These are phyloP conservation scores for Rhynchospora breviuscula DNA, from an alignment of 176 grass and related monocot species.

Conservation along the genomic window DNA sequence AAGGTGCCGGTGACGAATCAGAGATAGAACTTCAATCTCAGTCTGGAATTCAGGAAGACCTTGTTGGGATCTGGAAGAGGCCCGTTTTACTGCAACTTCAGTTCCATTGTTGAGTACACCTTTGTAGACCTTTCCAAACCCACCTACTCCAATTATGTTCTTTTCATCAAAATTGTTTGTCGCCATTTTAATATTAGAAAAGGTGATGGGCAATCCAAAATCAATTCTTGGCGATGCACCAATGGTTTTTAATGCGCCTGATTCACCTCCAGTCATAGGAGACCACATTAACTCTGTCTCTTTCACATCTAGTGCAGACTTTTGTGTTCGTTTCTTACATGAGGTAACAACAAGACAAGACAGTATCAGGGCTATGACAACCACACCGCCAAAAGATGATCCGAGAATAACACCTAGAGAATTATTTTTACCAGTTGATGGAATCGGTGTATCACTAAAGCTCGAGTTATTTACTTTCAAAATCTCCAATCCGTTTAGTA, in stretches of 20 bases:
- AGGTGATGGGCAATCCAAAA: conserved; percentile 32
- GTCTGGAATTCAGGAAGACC: conserved; percentile 58
- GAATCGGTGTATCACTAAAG: neutral
- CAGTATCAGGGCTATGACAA: neutral
- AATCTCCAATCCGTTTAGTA: conserved; percentile 82
- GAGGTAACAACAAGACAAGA: conserved; percentile 5
- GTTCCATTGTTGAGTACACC: conserved; percentile 45
- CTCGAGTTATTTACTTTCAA: conserved; percentile 30
- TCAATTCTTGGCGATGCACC: conserved; percentile 19
- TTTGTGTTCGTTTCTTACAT: neutral
- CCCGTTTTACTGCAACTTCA: conserved; percentile 61
- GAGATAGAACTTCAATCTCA: conserved; percentile 65
- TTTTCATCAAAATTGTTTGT: conserved; percentile 49
- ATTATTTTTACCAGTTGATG: neutral
- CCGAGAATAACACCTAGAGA: conserved; percentile 5
- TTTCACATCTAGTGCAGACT: conserved; percentile 17
- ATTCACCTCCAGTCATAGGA: neutral
- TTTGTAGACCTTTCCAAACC: conserved; percentile 68
- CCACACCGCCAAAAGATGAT: conserved; percentile 23
- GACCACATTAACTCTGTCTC: conserved; percentile 29
- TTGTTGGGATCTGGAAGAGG: conserved; percentile 32
- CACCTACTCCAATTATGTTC: conserved; percentile 47
- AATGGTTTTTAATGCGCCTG: neutral
- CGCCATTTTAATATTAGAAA: conserved; percentile 40
- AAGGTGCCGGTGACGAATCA: conserved; percentile 63